Evolutionary conservation across 75 land plant species (phyloP).

Genomic region (Gnetum montanum): DNA sequence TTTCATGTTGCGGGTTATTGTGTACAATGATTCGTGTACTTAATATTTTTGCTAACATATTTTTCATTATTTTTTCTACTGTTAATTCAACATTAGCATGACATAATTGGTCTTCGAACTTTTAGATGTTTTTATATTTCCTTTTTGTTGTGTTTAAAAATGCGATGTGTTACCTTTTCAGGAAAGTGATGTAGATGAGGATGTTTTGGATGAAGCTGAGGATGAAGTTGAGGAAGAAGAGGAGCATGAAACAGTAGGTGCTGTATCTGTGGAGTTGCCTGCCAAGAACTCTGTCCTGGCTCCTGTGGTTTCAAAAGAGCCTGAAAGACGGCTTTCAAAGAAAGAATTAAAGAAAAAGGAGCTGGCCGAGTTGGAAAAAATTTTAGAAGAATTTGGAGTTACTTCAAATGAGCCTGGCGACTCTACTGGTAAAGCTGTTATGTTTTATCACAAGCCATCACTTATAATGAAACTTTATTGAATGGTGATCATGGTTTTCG

Average conservation of each 20-base stretch:
- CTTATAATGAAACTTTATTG: no score
- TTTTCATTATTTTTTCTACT: no score
- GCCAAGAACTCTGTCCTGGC: slow-evolving; percentile 14
- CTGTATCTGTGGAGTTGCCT: slow-evolving; percentile 17
- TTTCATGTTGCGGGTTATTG: no score
- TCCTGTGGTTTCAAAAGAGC: slow-evolving; percentile 42
- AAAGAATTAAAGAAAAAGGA: slow-evolving; percentile 91
- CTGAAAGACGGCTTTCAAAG: slow-evolving; percentile 90
- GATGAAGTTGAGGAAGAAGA: slow-evolving; percentile 75
- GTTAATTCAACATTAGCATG: no score
- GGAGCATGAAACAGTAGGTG: slow-evolving; percentile 50
- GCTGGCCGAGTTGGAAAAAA: slow-evolving; percentile 83
- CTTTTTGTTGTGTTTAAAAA: no score
- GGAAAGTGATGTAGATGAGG: slow-evolving; percentile 96
- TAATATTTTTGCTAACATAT: no score
- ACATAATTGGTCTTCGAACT: no score
- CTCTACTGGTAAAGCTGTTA: slow-evolving; percentile 15
- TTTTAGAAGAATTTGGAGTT: slow-evolving; percentile 73
- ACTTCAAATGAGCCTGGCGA: slow-evolving; percentile 32
- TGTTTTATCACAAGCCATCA: no score
- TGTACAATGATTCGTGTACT: no score
- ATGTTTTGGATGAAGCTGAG: slow-evolving; percentile 55
- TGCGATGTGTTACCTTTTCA: slow-evolving; percentile 24
- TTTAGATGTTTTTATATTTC: no score
- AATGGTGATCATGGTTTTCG: no score